A percentile compares a stretch with the other conserved stretches of the same genome.
Evolutionary conservation across 305 asterid genomes (phyloP).

Genomic region (Fraxinus albicans): DNA sequence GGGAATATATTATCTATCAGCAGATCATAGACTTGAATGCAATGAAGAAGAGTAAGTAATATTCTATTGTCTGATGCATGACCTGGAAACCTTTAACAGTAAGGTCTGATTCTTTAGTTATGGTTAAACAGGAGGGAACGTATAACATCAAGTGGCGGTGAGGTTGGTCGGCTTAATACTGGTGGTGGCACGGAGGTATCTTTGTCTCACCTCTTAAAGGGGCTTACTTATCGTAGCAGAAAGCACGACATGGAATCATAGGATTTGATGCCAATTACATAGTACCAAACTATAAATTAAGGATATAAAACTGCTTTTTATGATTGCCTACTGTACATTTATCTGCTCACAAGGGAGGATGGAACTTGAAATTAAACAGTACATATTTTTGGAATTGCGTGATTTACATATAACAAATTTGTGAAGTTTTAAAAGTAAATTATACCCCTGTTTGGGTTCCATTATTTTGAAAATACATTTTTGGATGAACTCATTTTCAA

Average conservation of each 20-base stretch:
- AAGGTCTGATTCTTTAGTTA: constrained; percentile 21
- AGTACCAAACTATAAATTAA: neutral
- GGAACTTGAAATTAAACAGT: neutral
- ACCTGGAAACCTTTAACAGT: neutral
- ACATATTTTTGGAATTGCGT: neutral
- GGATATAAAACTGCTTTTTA: neutral
- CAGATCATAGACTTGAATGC: constrained; percentile 96
- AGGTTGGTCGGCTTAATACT: constrained; percentile 94
- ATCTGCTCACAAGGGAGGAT: neutral
- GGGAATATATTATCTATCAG: constrained; percentile 72
- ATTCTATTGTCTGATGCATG: constrained; percentile 12
- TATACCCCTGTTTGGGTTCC: no score
- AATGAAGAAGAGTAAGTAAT: constrained; percentile 85
- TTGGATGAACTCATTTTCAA: no score
- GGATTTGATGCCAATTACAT: neutral
- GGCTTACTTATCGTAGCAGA: neutral
- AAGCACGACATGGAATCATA: neutral
- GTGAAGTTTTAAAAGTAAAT: neutral
- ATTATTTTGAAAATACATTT: no score
- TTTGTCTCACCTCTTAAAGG: constrained; percentile 12
- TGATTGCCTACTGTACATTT: neutral
- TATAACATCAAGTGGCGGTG: constrained; percentile 92
- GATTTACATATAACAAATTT: neutral
- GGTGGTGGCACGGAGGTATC: constrained; percentile 97
- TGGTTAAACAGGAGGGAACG: constrained; percentile 80